These are phyloP conservation scores for Aphanomyces astaci DNA, from an alignment of 352 stramenopile species.

Conservation along the genomic window DNA sequence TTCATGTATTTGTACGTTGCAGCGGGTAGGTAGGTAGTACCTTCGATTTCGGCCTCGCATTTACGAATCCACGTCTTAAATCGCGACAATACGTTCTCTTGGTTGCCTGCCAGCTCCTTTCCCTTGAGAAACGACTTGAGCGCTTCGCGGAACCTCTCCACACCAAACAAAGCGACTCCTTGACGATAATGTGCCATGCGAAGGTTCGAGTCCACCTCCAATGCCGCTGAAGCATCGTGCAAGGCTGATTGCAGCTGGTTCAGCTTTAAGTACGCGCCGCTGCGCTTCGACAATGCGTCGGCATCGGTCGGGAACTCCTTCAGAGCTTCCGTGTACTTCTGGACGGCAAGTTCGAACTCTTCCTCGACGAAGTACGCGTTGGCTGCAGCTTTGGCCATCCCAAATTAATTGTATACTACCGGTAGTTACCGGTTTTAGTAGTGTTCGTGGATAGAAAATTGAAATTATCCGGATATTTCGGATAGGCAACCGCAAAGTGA, in stretches of 20 bases:
- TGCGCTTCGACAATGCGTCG: conserved; percentile 50
- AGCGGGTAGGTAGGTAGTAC: too few relatives aligned
- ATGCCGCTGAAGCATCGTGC: conserved; percentile 41
- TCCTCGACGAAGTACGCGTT: conserved; percentile 84
- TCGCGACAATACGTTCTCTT: conserved; percentile 33
- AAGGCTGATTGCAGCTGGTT: conserved; percentile 46
- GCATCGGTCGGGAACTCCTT: conserved; percentile 34
- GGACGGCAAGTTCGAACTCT: conserved; percentile 51
- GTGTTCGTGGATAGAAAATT: too few relatives aligned
- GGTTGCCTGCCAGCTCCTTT: conserved; percentile 31
- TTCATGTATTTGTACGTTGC: too few relatives aligned
- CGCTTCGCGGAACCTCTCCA: conserved; percentile 59
- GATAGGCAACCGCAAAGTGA: too few relatives aligned
- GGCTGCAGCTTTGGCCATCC: conserved; percentile 28
- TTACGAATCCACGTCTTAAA: conserved; percentile 85
- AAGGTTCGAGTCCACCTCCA: conserved; percentile 42
- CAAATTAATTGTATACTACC: too few relatives aligned
- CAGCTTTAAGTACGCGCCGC: conserved; percentile 60
- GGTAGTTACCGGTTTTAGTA: too few relatives aligned
- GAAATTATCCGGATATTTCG: too few relatives aligned
- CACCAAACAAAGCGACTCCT: conserved; percentile 70
- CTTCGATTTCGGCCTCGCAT: conserved; percentile 71
- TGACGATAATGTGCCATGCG: conserved; percentile 60
- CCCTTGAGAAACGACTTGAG: conserved; percentile 54
- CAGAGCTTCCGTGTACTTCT: conserved; percentile 44